A percentile compares a stretch with the other conserved stretches of the same genome.
phyloP scores from a whole-genome alignment of 2,329 filamentous ascomycete species.

The Verticillium tricorpus region DNA sequence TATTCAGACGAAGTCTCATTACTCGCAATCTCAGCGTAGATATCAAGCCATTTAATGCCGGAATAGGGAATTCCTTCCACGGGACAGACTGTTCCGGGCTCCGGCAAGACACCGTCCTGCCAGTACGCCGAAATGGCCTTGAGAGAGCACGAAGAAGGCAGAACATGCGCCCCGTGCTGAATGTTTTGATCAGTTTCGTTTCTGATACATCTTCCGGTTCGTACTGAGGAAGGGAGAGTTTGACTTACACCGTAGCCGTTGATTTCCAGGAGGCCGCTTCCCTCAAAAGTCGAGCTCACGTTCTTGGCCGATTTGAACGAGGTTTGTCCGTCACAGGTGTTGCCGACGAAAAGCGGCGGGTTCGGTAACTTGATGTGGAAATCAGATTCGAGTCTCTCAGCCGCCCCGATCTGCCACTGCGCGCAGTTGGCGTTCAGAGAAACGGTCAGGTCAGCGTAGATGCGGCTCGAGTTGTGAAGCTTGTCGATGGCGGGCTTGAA shows the following conservation, averaged over 20 bases:
- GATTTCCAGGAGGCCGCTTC: constrained; percentile 30
- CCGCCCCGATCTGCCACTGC: constrained; percentile 32
- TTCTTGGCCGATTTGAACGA: constrained; percentile 32
- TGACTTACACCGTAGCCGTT: constrained; percentile 23
- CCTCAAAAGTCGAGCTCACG: constrained; percentile 28
- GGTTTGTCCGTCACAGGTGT: constrained; percentile 30
- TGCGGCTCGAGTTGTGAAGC: constrained; percentile 19
- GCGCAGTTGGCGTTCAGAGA: constrained; percentile 22
- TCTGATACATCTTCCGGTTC: background rate
- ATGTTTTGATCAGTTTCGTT: constrained; percentile 1
- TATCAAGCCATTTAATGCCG: constrained; percentile 1
- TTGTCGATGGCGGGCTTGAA: constrained; percentile 19
- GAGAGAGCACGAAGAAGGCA: constrained; percentile 25
- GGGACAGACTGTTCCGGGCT: constrained; percentile 24
- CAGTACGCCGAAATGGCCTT: constrained; percentile 25
- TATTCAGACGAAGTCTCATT: background rate
- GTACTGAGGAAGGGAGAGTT: background rate
- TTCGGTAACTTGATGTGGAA: constrained; percentile 26
- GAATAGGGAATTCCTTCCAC: constrained; percentile 10
- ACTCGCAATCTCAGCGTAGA: background rate
- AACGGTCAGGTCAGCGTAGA: constrained; percentile 18
- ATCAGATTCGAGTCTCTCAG: constrained; percentile 27
- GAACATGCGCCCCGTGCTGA: constrained; percentile 15
- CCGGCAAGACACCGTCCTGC: constrained; percentile 26
- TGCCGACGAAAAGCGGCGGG: constrained; percentile 33